A percentile compares a stretch with the other conserved stretches of the same genome.
These are phyloP conservation scores for Saccharomycopsis javanensis DNA, from an alignment of 805 yeast genomes.

Conservation along the genomic window DNA sequence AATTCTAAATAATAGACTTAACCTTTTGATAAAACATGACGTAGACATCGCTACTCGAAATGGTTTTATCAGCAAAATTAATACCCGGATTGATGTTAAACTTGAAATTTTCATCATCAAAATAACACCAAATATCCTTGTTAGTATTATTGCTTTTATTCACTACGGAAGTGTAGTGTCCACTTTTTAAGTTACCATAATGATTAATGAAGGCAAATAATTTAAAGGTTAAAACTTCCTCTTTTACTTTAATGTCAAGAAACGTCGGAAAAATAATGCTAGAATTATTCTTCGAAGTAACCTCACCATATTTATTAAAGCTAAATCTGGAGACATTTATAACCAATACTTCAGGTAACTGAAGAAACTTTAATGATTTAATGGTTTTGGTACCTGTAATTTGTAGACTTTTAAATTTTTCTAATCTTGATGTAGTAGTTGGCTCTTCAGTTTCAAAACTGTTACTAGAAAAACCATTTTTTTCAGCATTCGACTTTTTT, in stretches of 20 bases:
- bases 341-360: conserved; percentile 70
- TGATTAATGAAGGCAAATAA: conserved; percentile 62
- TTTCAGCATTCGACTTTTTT: neutral
- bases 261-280: conserved; percentile 46
- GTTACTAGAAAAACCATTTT: neutral
- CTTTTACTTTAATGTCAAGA: conserved; percentile 37
- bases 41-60: conserved; percentile 53
- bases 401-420: conserved; percentile 15
- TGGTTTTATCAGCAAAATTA: conserved; percentile 28
- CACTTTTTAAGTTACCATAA: conserved; percentile 58
- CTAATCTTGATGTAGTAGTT: neutral
- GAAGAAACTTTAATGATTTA: conserved; percentile 64
- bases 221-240: conserved; percentile 35
- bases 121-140: conserved; percentile 55
- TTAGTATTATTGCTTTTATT: conserved; percentile 34
- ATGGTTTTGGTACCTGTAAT: conserved; percentile 32
- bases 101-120: conserved; percentile 60
- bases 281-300: conserved; percentile 36
- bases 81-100: conserved; percentile 37
- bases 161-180: conserved; percentile 66
- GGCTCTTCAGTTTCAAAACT: neutral
- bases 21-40: conserved; percentile 51
- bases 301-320: conserved; percentile 37
- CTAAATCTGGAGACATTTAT: conserved; percentile 78
- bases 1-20: conserved; percentile 10